A percentile compares a stretch with the other conserved stretches of the same genome.
Conservation (phyloP, 2,329 filamentous ascomycete genomes). For the Aspergillus novofumigatus region DNA sequence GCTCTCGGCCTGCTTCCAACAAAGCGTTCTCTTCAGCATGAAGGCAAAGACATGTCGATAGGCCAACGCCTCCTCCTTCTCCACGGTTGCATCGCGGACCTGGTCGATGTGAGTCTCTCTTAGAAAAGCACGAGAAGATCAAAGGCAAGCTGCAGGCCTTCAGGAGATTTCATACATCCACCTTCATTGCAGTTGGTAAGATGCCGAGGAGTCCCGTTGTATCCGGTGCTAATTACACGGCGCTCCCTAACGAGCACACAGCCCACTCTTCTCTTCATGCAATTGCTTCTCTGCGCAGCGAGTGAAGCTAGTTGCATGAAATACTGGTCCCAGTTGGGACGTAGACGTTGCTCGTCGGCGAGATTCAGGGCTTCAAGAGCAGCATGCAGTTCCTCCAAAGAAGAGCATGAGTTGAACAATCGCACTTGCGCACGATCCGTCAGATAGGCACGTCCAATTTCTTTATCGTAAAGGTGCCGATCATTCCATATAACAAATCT, state of each 20-base stretch:
- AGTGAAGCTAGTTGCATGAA: constrained; percentile 97
- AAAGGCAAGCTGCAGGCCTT: not conserved
- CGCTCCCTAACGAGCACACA: constrained; percentile 85
- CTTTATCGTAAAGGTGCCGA: constrained; percentile 64
- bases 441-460: constrained; percentile 67
- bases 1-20: constrained; percentile 86
- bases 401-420: constrained; percentile 77
- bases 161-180: constrained; percentile 56
- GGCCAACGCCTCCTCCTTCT: constrained; percentile 63
- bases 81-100: constrained; percentile 74
- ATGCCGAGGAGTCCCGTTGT: constrained; percentile 93
- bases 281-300: constrained; percentile 86
- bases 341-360: constrained; percentile 70
- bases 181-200: constrained; percentile 88
- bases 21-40: constrained; percentile 98
- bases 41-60: constrained; percentile 90
- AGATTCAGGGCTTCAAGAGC: constrained; percentile 73
- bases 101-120: constrained; percentile 19
- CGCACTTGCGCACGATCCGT: constrained; percentile 78
- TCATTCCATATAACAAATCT: constrained; percentile 65
- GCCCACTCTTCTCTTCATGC: constrained; percentile 95
- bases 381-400: constrained; percentile 65
- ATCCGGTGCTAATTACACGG: constrained; percentile 89
- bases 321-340: constrained; percentile 93
- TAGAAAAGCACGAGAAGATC: not conserved